Evolutionary conservation across 805 yeast species (phyloP), one percentile per base, ranked within the genome.

Genomic region (Lachancea quebecensis): DNA sequence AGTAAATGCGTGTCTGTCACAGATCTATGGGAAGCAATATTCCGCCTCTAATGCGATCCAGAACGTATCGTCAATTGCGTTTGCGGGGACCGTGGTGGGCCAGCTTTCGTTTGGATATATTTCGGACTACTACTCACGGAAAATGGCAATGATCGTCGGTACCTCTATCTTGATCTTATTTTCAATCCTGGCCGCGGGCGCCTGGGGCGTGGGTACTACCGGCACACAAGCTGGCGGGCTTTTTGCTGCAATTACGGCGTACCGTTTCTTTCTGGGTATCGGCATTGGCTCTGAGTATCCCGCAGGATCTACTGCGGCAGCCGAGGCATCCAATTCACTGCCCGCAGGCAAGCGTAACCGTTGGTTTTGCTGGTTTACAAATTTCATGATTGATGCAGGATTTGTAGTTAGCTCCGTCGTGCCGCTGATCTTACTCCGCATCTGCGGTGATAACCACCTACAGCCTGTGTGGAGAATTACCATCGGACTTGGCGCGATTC

Each of bases 251-350:
- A 67, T 90, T 44, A 86, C 95, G 8, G 83, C 82, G 9, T 87
- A 83, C 64, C 77, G 98, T 65, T 86, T 86, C 65, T 82, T 90
- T 66, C 69, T 90, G 42, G 98, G 98, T 67, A 71, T 87, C 52
- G 95, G 90, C 57, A 85, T 91, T 55, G 98, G 98, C 56, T 90
- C 95, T 41, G 98, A 90, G 67, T 90, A 90, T 61, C 96, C 96
- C 39, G 83, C 95, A 11, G 90, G 96, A 38, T 83, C 95, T 8
- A 91, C 90, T 15, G 95, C 95, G 32, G 87, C 95, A 54, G 89
- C 96, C 27, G 97, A 90, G 66, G 93, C 95, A 34, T 80, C 95
- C 38, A 81, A 85, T 46, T 68, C 78, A 50, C 69, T 89, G 55
- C 85, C 90, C 14, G 73, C 79, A n/a, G 95, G 95, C 47, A 74